These are phyloP conservation scores for Suhomyces guaymorum DNA, from an alignment of 1,139 yeast genomes.

Conservation along the genomic window DNA sequence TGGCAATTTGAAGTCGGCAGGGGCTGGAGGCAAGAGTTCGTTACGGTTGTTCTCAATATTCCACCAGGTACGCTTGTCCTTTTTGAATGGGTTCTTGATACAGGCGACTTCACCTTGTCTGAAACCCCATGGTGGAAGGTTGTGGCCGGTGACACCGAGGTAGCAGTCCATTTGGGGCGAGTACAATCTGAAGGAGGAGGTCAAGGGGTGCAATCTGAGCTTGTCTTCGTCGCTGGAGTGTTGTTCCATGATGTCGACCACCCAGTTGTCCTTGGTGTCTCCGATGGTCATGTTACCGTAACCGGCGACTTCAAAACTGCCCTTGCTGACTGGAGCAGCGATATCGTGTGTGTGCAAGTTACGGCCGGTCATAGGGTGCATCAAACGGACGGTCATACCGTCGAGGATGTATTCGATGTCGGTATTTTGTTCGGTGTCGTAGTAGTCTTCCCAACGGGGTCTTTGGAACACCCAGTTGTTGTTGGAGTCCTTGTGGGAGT, in stretches of 20 bases:
- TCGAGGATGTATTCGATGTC: constrained; percentile 62
- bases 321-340: constrained; percentile 72
- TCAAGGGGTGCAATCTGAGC: constrained; percentile 75
- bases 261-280: constrained; percentile 92
- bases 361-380: constrained; percentile 82
- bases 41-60: constrained; percentile 86
- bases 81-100: constrained; percentile 67
- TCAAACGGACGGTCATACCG: constrained; percentile 74
- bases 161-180: constrained; percentile 75
- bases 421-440: constrained; percentile 51
- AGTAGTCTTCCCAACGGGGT: constrained; percentile 58
- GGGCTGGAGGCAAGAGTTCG: constrained; percentile 69
- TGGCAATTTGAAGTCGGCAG: constrained; percentile 74
- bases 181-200: constrained; percentile 79
- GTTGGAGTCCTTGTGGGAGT: constrained; percentile 87
- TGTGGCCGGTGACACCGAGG: constrained; percentile 76
- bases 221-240: constrained; percentile 72
- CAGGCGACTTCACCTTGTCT: constrained; percentile 97
- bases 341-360: constrained; percentile 88
- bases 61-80: constrained; percentile 99
- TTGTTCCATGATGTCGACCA: constrained; percentile 82
- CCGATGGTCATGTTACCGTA: constrained; percentile 89
- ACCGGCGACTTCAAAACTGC: constrained; percentile 83
- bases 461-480: constrained; percentile 89
- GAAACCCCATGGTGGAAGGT: constrained; percentile 97